Percentiles rank a stretch among this genome's conserved stretches.
Evolutionary conservation across 169 alveolate species (phyloP).

Genomic region (Cryptosporidium sp.): DNA sequence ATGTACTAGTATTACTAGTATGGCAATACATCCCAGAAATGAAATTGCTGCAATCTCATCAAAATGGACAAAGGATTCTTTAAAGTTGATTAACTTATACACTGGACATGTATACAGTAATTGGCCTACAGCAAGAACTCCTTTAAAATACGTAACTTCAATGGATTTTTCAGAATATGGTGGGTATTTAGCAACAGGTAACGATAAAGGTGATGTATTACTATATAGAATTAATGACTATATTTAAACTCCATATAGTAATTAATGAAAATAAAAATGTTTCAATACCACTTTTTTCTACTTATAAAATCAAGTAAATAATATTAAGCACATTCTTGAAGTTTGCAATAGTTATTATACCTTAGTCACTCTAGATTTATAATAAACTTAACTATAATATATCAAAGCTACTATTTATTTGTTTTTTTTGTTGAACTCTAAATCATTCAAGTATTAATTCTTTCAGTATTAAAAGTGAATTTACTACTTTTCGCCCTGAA

Average conservation of each 20-base stretch:
- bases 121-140: constrained; percentile 75
- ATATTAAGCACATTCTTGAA: neutral
- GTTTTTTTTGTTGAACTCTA: neutral
- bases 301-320: no score
- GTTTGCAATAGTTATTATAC: neutral
- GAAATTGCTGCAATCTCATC: constrained; percentile 72
- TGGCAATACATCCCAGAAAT: constrained; percentile 64
- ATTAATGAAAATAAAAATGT: no score
- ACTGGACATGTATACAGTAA: constrained; percentile 62
- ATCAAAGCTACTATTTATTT: neutral
- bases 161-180: constrained; percentile 64
- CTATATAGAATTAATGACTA: constrained; percentile 36
- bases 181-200: constrained; percentile 59
- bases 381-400: constrained; percentile 8
- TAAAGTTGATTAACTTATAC: constrained; percentile 41
- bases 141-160: constrained; percentile 66
- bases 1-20: constrained; percentile 64
- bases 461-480: neutral
- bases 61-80: constrained; percentile 66
- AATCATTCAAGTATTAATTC: neutral
- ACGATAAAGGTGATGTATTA: constrained; percentile 70
- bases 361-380: neutral
- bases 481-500: neutral
- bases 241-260: neutral
- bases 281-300: no score